Percentiles rank a stretch among this genome's conserved stretches.
phyloP scores from a whole-genome alignment of 1,284 basidiomycete genomes.

The Agroathelia rolfsii region DNA sequence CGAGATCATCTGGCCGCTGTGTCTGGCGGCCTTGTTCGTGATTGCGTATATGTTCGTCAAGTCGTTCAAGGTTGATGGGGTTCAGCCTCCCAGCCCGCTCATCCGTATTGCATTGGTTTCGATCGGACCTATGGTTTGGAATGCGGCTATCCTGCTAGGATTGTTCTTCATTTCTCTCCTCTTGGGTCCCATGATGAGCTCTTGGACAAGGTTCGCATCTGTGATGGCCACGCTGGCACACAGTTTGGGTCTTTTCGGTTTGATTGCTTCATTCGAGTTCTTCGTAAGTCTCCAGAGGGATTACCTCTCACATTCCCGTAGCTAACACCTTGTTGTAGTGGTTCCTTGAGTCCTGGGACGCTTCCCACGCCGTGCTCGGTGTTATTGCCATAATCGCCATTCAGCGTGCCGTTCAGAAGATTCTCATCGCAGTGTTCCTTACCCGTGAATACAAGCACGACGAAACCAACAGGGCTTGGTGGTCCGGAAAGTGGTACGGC shows the following conservation, averaged over 20 bases:
- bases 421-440: slow-evolving; percentile 86
- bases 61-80: slow-evolving; percentile 65
- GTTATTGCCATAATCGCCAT: slow-evolving; percentile 80
- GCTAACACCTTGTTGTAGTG: slow-evolving; percentile 42
- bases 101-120: slow-evolving; percentile 87
- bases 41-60: slow-evolving; percentile 88
- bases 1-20: slow-evolving; percentile 80
- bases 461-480: slow-evolving; percentile 95
- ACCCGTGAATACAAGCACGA: slow-evolving; percentile 95
- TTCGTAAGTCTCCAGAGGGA: slow-evolving; percentile 70
- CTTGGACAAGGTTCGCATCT: slow-evolving; percentile 80
- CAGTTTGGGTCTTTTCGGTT: slow-evolving; percentile 67
- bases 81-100: slow-evolving; percentile 63
- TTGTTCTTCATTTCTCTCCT: slow-evolving; percentile 90
- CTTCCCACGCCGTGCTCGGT: slow-evolving; percentile 87
- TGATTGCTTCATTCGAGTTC: slow-evolving; percentile 90
- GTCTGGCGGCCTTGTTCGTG: slow-evolving; percentile 69
- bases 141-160: slow-evolving; percentile 78
- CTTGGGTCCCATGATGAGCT: slow-evolving; percentile 85
- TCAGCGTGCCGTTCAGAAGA: slow-evolving; percentile 87
- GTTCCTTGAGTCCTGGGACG: slow-evolving; percentile 97
- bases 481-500: slow-evolving; percentile 98
- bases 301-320: slow-evolving; percentile 4
- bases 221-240: slow-evolving; percentile 89
- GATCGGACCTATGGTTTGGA: slow-evolving; percentile 93